Percentiles rank a stretch among this genome's conserved stretches.
These are phyloP conservation scores for Tulasnella calospora DNA, from an alignment of 768 basidiomycete genomes.

Conservation along the genomic window DNA sequence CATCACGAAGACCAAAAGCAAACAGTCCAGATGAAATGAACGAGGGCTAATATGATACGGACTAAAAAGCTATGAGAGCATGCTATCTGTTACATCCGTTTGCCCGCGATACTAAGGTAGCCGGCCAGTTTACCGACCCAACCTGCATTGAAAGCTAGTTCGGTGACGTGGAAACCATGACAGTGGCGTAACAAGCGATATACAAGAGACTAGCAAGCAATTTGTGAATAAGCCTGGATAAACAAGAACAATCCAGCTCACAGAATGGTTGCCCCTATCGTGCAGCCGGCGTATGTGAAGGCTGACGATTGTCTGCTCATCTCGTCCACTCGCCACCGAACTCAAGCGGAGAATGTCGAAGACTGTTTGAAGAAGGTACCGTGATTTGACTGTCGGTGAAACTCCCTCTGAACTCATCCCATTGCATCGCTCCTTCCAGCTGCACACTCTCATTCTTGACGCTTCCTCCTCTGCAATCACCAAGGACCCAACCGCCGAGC, in stretches of 20 bases:
- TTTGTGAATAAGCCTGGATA: too few relatives aligned
- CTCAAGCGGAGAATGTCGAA: constrained; percentile 69
- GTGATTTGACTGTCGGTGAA: constrained; percentile 13
- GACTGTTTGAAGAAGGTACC: constrained; percentile 65
- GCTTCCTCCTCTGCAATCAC: constrained; percentile 40
- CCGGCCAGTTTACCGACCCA: too few relatives aligned
- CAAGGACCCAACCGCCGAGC: constrained; percentile 52
- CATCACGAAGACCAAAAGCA: too few relatives aligned
- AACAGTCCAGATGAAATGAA: too few relatives aligned
- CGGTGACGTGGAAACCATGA: too few relatives aligned
- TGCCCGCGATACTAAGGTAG: too few relatives aligned
- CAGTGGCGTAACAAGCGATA: too few relatives aligned
- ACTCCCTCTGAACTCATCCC: neutral
- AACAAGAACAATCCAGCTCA: neutral
- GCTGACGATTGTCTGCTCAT: constrained; percentile 65
- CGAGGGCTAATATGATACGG: too few relatives aligned
- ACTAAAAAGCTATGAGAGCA: too few relatives aligned
- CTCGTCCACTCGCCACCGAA: constrained; percentile 65
- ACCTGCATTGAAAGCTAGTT: too few relatives aligned
- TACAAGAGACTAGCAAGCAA: too few relatives aligned
- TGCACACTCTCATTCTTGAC: constrained; percentile 49
- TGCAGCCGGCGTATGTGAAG: constrained; percentile 58
- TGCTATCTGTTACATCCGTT: too few relatives aligned
- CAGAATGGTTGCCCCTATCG: neutral
- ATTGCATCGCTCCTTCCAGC: constrained; percentile 37